Evolutionary conservation across 2,329 filamentous ascomycete genomes (phyloP).

Genomic region (Monosporascus sp.): DNA sequence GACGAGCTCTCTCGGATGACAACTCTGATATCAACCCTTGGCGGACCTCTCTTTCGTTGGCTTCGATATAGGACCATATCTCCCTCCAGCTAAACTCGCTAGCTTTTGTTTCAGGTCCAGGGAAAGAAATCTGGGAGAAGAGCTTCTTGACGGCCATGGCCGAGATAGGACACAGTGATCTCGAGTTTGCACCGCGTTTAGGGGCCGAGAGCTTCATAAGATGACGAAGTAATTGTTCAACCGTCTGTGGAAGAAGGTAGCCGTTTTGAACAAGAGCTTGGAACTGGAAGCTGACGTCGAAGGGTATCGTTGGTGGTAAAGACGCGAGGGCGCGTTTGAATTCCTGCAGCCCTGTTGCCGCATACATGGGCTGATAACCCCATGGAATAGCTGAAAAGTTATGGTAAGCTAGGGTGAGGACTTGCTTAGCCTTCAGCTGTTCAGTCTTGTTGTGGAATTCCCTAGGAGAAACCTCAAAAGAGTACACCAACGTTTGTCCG

Average conservation of each 20-base stretch:
- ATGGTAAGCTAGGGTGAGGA: slow-evolving; percentile 18
- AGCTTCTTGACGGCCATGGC: slow-evolving; percentile 49
- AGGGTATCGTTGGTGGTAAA: slow-evolving; percentile 37
- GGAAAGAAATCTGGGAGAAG: slow-evolving; percentile 46
- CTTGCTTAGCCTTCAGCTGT: slow-evolving; percentile 20
- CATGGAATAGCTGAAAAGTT: slow-evolving; percentile 10
- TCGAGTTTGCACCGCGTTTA: neutral
- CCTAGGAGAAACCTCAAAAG: slow-evolving; percentile 21
- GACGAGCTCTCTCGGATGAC: slow-evolving; percentile 21
- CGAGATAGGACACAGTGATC: slow-evolving; percentile 36
- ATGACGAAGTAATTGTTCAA: slow-evolving; percentile 42
- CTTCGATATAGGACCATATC: slow-evolving; percentile 29
- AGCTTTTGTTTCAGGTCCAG: slow-evolving; percentile 45
- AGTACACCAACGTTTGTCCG: slow-evolving; percentile 41
- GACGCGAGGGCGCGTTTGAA: slow-evolving; percentile 28
- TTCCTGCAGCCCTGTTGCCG: slow-evolving; percentile 17
- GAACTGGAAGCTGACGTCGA: slow-evolving; percentile 55
- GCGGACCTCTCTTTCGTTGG: slow-evolving; percentile 35
- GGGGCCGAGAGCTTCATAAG: slow-evolving; percentile 19
- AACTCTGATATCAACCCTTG: slow-evolving; percentile 17
- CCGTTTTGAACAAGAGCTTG: slow-evolving; percentile 59
- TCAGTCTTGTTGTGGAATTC: slow-evolving; percentile 25
- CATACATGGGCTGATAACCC: slow-evolving; percentile 8
- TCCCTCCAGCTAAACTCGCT: slow-evolving; percentile 27
- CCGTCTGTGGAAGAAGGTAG: slow-evolving; percentile 51